phyloP scores from a whole-genome alignment of 495 filamentous ascomycete species.

The Podospora pseudoanserina region DNA sequence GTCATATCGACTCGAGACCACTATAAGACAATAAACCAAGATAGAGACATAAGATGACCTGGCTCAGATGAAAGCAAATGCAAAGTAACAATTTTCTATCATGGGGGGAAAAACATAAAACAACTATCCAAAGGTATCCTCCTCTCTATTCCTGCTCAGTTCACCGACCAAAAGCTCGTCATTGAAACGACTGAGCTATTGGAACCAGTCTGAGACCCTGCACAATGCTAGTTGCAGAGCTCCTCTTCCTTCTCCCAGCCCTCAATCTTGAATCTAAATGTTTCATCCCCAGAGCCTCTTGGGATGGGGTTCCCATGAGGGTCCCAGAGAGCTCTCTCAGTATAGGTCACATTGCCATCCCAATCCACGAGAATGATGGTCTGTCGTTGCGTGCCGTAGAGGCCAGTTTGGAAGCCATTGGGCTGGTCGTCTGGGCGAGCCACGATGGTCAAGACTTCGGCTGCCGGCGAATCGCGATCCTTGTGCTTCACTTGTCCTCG shows the following conservation, averaged over 20 bases:
- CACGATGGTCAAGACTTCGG: conserved; percentile 26
- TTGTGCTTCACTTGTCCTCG: conserved; percentile 16
- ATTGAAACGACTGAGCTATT: background rate
- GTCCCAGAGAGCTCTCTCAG: conserved; percentile 82
- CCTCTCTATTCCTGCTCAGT: background rate
- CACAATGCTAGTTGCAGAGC: conserved; percentile 12
- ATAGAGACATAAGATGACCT: background rate
- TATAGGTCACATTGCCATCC: conserved; percentile 71
- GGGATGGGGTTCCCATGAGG: conserved; percentile 57
- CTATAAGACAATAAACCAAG: background rate
- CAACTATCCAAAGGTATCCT: background rate
- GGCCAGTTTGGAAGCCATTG: conserved; percentile 49
- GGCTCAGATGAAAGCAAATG: background rate
- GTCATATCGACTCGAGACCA: background rate
- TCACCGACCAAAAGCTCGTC: background rate
- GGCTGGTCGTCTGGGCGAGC: conserved; percentile 30
- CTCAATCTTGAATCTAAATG: conserved; percentile 62
- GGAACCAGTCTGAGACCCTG: background rate
- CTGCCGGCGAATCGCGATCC: conserved; percentile 13
- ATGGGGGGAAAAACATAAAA: background rate
- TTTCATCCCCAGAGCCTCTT: conserved; percentile 57
- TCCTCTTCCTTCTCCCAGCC: conserved; percentile 34
- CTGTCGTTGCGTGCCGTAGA: conserved; percentile 94
- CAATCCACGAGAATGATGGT: conserved; percentile 76
- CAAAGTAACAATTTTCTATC: background rate